These are phyloP conservation scores for Ilyonectria mors-panacis DNA, from an alignment of 2,329 filamentous ascomycete genomes.

Conservation along the genomic window DNA sequence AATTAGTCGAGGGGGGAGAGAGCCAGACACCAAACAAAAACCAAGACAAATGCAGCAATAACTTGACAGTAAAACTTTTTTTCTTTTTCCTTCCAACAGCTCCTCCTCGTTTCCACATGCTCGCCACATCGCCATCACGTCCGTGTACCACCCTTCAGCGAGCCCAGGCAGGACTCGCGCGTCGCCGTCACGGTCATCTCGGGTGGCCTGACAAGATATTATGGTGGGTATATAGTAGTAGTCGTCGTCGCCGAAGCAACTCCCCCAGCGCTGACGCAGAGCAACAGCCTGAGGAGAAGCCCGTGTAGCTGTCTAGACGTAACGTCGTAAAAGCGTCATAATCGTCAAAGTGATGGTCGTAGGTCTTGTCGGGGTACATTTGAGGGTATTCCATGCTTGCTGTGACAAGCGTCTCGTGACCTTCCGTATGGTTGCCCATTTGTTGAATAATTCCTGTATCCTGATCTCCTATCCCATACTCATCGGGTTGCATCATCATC, in stretches of 20 bases:
- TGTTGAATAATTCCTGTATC: conserved; percentile 58
- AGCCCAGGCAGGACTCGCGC: conserved; percentile 40
- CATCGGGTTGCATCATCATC: conserved; percentile 58
- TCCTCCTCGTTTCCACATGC: conserved; percentile 29
- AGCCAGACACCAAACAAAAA: conserved; percentile 35
- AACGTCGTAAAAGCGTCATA: conserved; percentile 63
- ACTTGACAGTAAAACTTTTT: conserved; percentile 45
- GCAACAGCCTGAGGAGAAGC: conserved; percentile 51
- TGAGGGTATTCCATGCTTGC: conserved; percentile 50
- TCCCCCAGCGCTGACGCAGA: conserved; percentile 49
- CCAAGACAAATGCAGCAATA: conserved; percentile 41
- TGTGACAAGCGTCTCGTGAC: conserved; percentile 51
- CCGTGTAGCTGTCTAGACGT: conserved; percentile 62
- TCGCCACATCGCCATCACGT: conserved; percentile 35
- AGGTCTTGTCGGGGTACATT: conserved; percentile 53
- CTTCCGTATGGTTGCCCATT: conserved; percentile 59
- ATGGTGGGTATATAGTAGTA: conserved; percentile 59
- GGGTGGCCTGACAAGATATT: conserved; percentile 56
- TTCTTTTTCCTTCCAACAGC: conserved; percentile 46
- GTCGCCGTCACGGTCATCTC: conserved; percentile 54
- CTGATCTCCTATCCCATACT: conserved; percentile 57
- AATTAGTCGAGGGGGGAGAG: conserved; percentile 43
- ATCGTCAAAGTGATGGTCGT: conserved; percentile 60
- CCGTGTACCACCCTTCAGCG: conserved; percentile 37
- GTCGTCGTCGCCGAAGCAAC: conserved; percentile 56